Evolutionary conservation across 805 yeast genomes (phyloP).

Genomic region (Isabelozyma heimii): DNA sequence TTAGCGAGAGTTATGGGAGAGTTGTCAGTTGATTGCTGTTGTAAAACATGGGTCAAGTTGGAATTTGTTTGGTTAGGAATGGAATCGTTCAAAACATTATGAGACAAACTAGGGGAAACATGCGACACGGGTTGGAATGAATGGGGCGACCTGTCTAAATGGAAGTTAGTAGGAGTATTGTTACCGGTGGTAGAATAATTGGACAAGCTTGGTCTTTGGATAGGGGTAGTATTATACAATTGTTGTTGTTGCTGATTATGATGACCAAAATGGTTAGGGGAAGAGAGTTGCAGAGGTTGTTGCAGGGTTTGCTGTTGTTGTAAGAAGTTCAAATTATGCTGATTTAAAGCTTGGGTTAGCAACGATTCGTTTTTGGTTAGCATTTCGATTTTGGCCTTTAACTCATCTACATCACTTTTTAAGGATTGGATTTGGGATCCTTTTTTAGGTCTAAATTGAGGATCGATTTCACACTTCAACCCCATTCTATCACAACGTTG

Average conservation of each 20-base stretch:
- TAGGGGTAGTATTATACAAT: conserved; percentile 3
- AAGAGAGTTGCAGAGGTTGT: background rate
- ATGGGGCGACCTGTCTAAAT: conserved; percentile 7
- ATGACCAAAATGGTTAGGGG: background rate
- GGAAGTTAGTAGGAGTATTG: conserved; percentile 4
- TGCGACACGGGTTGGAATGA: conserved; percentile 4
- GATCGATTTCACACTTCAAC: conserved; percentile 82
- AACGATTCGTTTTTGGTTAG: conserved; percentile 62
- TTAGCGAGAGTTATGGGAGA: conserved; percentile 18
- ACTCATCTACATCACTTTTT: conserved; percentile 80
- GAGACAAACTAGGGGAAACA: conserved; percentile 5
- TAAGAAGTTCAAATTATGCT: conserved; percentile 32
- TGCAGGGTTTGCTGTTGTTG: conserved; percentile 17
- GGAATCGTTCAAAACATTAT: conserved; percentile 13
- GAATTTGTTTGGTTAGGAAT: conserved; percentile 3
- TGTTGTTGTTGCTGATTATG: conserved; percentile 2
- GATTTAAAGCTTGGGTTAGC: conserved; percentile 60
- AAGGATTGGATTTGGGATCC: conserved; percentile 86
- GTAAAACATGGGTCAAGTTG: conserved; percentile 17
- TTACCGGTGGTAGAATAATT: conserved; percentile 5
- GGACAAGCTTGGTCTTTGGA: conserved; percentile 5
- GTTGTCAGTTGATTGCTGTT: conserved; percentile 25
- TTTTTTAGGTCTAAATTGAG: conserved; percentile 85
- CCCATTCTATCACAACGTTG: conserved; percentile 79
- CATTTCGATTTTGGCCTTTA: conserved; percentile 69